Evolutionary conservation across 352 stramenopile genomes (phyloP).

Genomic region (Phytophthora aleatoria): DNA sequence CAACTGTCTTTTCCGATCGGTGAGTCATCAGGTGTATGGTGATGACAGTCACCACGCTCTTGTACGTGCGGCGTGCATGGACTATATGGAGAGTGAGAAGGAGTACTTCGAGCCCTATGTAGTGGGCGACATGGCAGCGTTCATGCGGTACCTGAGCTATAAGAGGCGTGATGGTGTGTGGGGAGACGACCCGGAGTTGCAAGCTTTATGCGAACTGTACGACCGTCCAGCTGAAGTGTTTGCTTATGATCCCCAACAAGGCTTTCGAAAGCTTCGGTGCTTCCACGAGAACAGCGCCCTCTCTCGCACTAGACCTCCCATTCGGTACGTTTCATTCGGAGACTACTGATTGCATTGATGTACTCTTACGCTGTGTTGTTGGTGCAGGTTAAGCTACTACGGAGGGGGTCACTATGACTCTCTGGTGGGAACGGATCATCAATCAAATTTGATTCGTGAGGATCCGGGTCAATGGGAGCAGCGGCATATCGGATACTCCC

Average conservation of each 20-base stretch:
- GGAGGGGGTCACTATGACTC: slow-evolving; percentile 93
- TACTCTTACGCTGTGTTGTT: neutral
- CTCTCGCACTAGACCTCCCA: slow-evolving; percentile 63
- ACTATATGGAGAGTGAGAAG: slow-evolving; percentile 96
- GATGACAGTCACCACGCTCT: slow-evolving; percentile 90
- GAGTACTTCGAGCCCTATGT: slow-evolving; percentile 94
- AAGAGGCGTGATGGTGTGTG: slow-evolving; percentile 93
- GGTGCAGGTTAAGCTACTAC: slow-evolving; percentile 88
- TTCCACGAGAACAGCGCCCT: slow-evolving; percentile 86
- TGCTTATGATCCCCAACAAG: slow-evolving; percentile 73
- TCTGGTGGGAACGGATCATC: slow-evolving; percentile 66
- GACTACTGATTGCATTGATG: neutral
- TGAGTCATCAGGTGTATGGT: slow-evolving; percentile 97
- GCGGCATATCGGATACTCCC: slow-evolving; percentile 68
- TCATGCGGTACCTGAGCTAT: slow-evolving; percentile 89
- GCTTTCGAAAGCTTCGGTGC: slow-evolving; percentile 84
- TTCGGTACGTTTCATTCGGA: slow-evolving; percentile 48
- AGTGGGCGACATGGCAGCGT: slow-evolving; percentile 86
- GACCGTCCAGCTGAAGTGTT: slow-evolving; percentile 91
- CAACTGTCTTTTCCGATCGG: slow-evolving; percentile 97
- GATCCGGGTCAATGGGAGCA: slow-evolving; percentile 68
- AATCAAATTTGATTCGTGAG: slow-evolving; percentile 63
- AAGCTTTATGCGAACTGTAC: slow-evolving; percentile 95
- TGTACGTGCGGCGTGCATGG: slow-evolving; percentile 91
- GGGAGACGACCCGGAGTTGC: slow-evolving; percentile 96